These are phyloP conservation scores for Hymenotorrendiella dingleyae DNA, from an alignment of 2,329 filamentous ascomycete genomes.

Conservation along the genomic window DNA sequence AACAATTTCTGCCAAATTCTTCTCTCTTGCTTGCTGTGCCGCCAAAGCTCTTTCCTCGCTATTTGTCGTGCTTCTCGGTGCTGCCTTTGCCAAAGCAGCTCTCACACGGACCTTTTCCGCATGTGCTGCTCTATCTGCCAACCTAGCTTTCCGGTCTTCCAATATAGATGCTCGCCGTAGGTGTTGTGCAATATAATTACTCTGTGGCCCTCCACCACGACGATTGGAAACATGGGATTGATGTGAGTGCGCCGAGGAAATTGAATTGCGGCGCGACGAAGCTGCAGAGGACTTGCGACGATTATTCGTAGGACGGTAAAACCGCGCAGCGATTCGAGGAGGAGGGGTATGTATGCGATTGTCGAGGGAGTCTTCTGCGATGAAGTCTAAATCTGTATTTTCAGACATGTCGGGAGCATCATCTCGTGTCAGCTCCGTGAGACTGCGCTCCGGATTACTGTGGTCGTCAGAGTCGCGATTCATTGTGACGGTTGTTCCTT, in stretches of 20 bases:
- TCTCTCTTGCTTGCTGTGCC: slow-evolving; percentile 71
- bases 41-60: slow-evolving; percentile 74
- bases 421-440: slow-evolving; percentile 25
- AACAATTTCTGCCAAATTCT: slow-evolving; percentile 75
- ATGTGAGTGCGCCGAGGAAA: slow-evolving; percentile 62
- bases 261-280: slow-evolving; percentile 73
- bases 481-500: slow-evolving; percentile 21
- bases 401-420: slow-evolving; percentile 14
- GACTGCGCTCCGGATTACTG: slow-evolving; percentile 31
- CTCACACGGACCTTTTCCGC: slow-evolving; percentile 76
- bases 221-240: slow-evolving; percentile 33
- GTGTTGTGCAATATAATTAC: slow-evolving; percentile 72
- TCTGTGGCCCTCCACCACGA: slow-evolving; percentile 53
- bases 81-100: slow-evolving; percentile 67
- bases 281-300: slow-evolving; percentile 71
- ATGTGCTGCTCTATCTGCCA: slow-evolving; percentile 75
- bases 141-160: slow-evolving; percentile 71
- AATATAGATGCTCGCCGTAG: slow-evolving; percentile 74
- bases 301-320: slow-evolving; percentile 61
- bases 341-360: slow-evolving; percentile 53
- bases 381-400: slow-evolving; percentile 25
- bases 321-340: slow-evolving; percentile 70
- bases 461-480: slow-evolving; percentile 27
- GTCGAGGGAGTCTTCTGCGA: slow-evolving; percentile 27
- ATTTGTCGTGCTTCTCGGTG: slow-evolving; percentile 55